Percentiles rank a stretch among this genome's conserved stretches.
phyloP scores from a whole-genome alignment of 139 green algal species.

The Chlorokybus atmophyticus region DNA sequence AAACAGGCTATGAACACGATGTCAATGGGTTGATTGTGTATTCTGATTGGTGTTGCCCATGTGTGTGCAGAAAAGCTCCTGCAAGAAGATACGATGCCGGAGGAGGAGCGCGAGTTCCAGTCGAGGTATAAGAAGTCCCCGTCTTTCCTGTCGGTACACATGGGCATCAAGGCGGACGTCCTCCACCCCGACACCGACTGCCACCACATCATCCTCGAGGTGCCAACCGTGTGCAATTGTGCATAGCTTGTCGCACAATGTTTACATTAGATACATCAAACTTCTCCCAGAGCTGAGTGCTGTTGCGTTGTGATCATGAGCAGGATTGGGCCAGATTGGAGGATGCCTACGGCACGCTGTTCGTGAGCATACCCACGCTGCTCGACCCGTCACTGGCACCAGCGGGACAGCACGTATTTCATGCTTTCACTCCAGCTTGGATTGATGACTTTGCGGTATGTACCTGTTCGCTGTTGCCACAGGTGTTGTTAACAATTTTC shows the following conservation, averaged over 20 bases:
- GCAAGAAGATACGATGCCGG: constrained; percentile 46
- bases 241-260: too few species aligned
- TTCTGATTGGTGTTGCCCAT: background rate
- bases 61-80: constrained; percentile 46
- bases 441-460: constrained; percentile 63
- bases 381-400: constrained; percentile 77
- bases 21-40: background rate
- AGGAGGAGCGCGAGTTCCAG: constrained; percentile 46
- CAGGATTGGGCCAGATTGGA: constrained; percentile 69
- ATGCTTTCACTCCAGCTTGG: constrained; percentile 92
- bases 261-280: too few species aligned
- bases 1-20: background rate
- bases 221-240: constrained; percentile 3
- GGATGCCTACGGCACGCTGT: constrained; percentile 68
- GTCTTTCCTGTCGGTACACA: constrained; percentile 84
- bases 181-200: constrained; percentile 35
- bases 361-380: constrained; percentile 84
- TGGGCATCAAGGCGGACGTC: constrained; percentile 62
- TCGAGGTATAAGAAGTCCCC: constrained; percentile 81
- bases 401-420: constrained; percentile 66
- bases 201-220: constrained; percentile 83
- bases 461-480: background rate
- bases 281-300: too few species aligned
- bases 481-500: background rate
- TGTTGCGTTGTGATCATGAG: background rate